Conservation (phyloP, 306 rosid species). For the Astragalus glycyphyllos region DNA sequence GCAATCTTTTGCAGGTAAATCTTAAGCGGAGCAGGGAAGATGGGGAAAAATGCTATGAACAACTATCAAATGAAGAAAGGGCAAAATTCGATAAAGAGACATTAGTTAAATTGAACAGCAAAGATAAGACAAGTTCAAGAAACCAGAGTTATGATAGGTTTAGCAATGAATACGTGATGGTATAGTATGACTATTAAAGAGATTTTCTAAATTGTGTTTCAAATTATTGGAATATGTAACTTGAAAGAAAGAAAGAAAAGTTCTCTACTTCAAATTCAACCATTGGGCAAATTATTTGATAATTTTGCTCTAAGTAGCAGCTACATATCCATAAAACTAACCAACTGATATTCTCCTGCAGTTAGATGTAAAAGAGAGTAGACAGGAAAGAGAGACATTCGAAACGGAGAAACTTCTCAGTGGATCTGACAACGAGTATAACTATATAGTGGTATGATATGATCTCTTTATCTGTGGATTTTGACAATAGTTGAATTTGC, state of each 20-base stretch:
- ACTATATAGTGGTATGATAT: slow-evolving; percentile 49
- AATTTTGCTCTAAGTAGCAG: slow-evolving; percentile 15
- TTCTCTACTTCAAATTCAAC: slow-evolving; percentile 2
- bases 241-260: background rate
- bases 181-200: slow-evolving; percentile 40
- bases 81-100: slow-evolving; percentile 49
- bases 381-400: background rate
- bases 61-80: slow-evolving; percentile 45
- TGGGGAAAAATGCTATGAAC: slow-evolving; percentile 41
- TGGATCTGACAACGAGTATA: slow-evolving; percentile 34
- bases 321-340: slow-evolving; percentile 14
- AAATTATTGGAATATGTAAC: slow-evolving; percentile 16
- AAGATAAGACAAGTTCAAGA: slow-evolving; percentile 58
- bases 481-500: slow-evolving; percentile 14
- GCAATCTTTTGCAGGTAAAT: slow-evolving; percentile 38
- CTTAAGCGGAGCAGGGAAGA: slow-evolving; percentile 37
- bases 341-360: slow-evolving; percentile 35
- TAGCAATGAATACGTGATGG: slow-evolving; percentile 73
- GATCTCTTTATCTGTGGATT: slow-evolving; percentile 18
- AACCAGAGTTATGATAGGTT: slow-evolving; percentile 63
- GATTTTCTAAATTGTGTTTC: slow-evolving; percentile 18
- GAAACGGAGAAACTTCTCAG: slow-evolving; percentile 48
- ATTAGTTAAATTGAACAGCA: slow-evolving; percentile 71
- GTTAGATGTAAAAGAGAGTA: slow-evolving; percentile 30
- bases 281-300: background rate